phyloP scores from a whole-genome alignment of 768 basidiomycete genomes.

The Agaricus bisporus region DNA sequence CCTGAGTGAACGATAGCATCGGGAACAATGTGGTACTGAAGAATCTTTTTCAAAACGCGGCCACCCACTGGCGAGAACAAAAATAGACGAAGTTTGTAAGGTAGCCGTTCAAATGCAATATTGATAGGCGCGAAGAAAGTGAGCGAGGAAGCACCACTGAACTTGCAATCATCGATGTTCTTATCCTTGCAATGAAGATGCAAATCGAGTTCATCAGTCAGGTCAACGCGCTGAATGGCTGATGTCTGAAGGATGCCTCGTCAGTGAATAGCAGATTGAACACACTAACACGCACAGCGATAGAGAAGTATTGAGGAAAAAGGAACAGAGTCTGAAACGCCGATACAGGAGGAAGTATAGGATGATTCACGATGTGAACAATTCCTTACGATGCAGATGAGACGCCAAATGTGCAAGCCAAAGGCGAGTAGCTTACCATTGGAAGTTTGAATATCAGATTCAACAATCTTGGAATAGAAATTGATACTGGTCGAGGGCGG shows the following conservation, averaged over 20 bases:
- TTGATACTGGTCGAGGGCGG: conserved; percentile 39
- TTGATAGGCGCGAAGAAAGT: conserved; percentile 54
- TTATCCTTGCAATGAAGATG: conserved; percentile 31
- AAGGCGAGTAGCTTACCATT: conserved; percentile 37
- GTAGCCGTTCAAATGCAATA: conserved; percentile 40
- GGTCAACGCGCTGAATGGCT: conserved; percentile 44
- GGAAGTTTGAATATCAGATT: conserved; percentile 34
- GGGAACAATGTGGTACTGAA: conserved; percentile 55
- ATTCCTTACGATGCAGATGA: conserved; percentile 23
- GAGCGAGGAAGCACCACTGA: conserved; percentile 39
- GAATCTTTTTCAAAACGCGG: conserved; percentile 41
- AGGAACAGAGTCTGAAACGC: conserved; percentile 43
- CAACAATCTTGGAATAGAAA: conserved; percentile 36
- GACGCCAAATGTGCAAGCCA: neutral
- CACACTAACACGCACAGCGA: conserved; percentile 29
- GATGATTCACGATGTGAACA: conserved; percentile 49
- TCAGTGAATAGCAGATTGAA: neutral
- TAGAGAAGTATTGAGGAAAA: conserved; percentile 37
- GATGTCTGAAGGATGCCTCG: conserved; percentile 36
- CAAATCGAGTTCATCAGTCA: conserved; percentile 40
- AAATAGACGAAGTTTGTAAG: conserved; percentile 43
- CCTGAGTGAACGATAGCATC: conserved; percentile 44
- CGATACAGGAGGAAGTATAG: conserved; percentile 49
- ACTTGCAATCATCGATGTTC: conserved; percentile 27
- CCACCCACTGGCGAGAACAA: conserved; percentile 58